Evolutionary conservation across 2,329 filamentous ascomycete genomes (phyloP).

Genomic region (Furcasterigmium furcatum): DNA sequence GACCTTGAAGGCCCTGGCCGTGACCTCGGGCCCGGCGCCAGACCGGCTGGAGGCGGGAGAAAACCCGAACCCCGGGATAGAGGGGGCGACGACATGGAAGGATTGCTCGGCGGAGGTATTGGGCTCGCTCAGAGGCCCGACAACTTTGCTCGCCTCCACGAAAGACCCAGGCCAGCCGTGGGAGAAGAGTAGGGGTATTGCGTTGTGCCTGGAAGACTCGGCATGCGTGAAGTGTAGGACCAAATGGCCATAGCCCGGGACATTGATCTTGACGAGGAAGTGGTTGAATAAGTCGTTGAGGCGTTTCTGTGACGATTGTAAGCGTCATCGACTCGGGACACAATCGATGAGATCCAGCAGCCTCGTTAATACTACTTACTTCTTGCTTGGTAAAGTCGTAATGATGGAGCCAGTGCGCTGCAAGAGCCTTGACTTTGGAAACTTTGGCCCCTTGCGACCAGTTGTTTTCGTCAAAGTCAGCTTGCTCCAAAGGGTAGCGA

Average conservation of each 20-base stretch:
- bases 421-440: slow-evolving; percentile 5
- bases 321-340: background rate
- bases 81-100: slow-evolving; percentile 45
- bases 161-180: slow-evolving; percentile 42
- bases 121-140: slow-evolving; percentile 25
- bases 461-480: slow-evolving; percentile 6
- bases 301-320: background rate
- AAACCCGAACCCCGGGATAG: slow-evolving; percentile 40
- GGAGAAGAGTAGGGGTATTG: slow-evolving; percentile 35
- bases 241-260: slow-evolving; percentile 9
- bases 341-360: background rate
- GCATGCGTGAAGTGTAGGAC: slow-evolving; percentile 28
- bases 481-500: slow-evolving; percentile 8
- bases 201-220: slow-evolving; percentile 17
- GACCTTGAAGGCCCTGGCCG: slow-evolving; percentile 26
- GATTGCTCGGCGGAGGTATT: slow-evolving; percentile 21
- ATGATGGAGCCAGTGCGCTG: slow-evolving; percentile 7
- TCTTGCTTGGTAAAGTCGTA: slow-evolving; percentile 10
- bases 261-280: slow-evolving; percentile 10
- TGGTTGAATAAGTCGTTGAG: slow-evolving; percentile 10
- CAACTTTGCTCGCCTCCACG: slow-evolving; percentile 29
- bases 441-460: slow-evolving; percentile 14
- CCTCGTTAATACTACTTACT: background rate
- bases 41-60: slow-evolving; percentile 24
- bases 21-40: slow-evolving; percentile 24